These are phyloP conservation scores for Flaveria floridana DNA, from an alignment of 140 eudicot genomes.

Conservation along the genomic window DNA sequence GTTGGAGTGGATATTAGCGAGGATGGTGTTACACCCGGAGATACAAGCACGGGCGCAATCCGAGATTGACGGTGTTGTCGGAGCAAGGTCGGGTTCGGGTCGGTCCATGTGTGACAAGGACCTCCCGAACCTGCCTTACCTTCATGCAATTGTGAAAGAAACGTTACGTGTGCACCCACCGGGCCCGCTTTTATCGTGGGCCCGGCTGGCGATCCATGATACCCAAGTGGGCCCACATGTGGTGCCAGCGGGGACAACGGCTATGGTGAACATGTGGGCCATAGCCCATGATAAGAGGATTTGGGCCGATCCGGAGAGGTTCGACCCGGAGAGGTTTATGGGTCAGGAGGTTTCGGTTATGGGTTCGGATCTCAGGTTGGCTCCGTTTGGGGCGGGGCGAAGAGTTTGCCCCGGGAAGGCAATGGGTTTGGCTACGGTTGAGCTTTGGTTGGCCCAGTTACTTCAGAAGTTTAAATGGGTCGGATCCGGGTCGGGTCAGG, in stretches of 20 bases:
- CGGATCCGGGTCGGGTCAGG: slow-evolving; percentile 26
- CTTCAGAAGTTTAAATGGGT: slow-evolving; percentile 73
- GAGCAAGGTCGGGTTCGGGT: slow-evolving; percentile 12
- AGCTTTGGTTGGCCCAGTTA: slow-evolving; percentile 86
- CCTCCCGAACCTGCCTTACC: slow-evolving; percentile 59
- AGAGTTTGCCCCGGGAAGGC: slow-evolving; percentile 96
- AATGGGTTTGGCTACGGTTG: slow-evolving; percentile 80
- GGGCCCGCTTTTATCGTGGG: slow-evolving; percentile 94
- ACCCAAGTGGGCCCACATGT: slow-evolving; percentile 65
- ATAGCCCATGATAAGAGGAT: slow-evolving; percentile 57
- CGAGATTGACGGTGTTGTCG: slow-evolving; percentile 57
- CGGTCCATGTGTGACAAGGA: slow-evolving; percentile 47
- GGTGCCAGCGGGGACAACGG: slow-evolving; percentile 84
- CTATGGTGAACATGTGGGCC: slow-evolving; percentile 98
- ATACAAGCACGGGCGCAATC: slow-evolving; percentile 70
- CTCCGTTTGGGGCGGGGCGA: slow-evolving; percentile 97
- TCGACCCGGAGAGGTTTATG: slow-evolving; percentile 73
- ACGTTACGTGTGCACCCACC: slow-evolving; percentile 83
- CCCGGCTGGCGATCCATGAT: slow-evolving; percentile 83
- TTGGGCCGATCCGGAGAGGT: slow-evolving; percentile 50
- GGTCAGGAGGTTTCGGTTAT: slow-evolving; percentile 61
- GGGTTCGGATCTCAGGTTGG: slow-evolving; percentile 89
- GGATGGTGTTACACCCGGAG: slow-evolving; percentile 85
- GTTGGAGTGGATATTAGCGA: slow-evolving; percentile 79
- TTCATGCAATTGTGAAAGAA: slow-evolving; percentile 79